Base-by-base conservation (phyloP, 441 rosid species). In the Erysimum cheiri region DNA sequence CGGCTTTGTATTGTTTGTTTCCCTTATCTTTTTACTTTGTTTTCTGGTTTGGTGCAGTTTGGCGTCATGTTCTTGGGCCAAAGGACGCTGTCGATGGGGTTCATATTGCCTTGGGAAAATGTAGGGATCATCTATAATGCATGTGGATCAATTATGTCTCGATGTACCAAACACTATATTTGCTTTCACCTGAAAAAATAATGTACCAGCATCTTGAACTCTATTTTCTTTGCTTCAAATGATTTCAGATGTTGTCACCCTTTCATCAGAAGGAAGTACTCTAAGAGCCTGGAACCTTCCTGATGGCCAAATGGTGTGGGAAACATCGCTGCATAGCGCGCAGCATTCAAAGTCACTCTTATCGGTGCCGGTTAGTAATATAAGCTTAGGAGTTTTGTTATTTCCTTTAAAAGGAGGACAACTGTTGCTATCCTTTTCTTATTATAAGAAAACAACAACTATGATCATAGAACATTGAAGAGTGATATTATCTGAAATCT, bases 261-360 rank as follows among this genome's bases (percentile, higher is more conserved):
- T 95, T 78, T 92, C 97, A 56, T 87, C 93, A 4, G 85, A 78
- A 36, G 98, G 99, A 64, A 90, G 93, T 78, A 73, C 71, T 73
- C 43, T 95, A 71, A 83, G 99, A 83, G 97, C 99, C 19, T 92
- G 99, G 99, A 95, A 92, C 82, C 98, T 95, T 78, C 98, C 98
- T 60, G 98, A 92, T 83, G 99, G 99, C 48, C 99, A 95, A 69
- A 87, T 95, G 96, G 96, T 86, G 60, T 95, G 98, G 98, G 98
- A 95, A 79, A 82, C 96, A 60, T 77, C 81, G 41, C 85, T 95
- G 78, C 82, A 75, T 48, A 90, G 88, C 10, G 80, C 86, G 17
- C 80, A 76, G 70, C 72, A 70, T 70, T 88, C 97, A 4, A 88
- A 89, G 77, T 77, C 97, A 43, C 71, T 84, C 65, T 67, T 95